A percentile compares a stretch with the other conserved stretches of the same genome.
These are phyloP conservation scores for Lipomyces mesembrius DNA, from an alignment of 805 yeast genomes.

Conservation along the genomic window DNA sequence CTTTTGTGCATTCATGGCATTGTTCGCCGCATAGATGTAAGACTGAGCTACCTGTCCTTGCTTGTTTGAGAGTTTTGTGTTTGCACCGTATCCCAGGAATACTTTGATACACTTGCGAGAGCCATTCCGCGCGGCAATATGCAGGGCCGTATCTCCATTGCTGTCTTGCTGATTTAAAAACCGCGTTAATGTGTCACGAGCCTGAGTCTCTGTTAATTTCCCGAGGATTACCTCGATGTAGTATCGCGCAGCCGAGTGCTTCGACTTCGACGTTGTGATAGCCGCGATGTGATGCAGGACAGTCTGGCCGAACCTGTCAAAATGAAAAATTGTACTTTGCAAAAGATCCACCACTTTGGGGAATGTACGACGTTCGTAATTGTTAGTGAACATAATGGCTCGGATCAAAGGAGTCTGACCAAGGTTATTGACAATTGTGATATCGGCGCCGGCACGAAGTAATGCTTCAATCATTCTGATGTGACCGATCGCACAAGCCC, in stretches of 20 bases:
- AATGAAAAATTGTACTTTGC: conserved; percentile 74
- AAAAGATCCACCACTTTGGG: conserved; percentile 76
- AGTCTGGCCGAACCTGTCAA: conserved; percentile 73
- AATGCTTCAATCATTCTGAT: conserved; percentile 75
- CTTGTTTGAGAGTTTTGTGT: conserved; percentile 51
- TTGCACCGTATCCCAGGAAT: conserved; percentile 56
- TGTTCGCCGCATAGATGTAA: conserved; percentile 38
- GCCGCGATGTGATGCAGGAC: conserved; percentile 84
- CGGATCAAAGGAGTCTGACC: conserved; percentile 91
- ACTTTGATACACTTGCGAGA: conserved; percentile 53
- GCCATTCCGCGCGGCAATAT: conserved; percentile 67
- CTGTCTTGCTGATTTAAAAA: conserved; percentile 74
- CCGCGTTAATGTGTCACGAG: conserved; percentile 56
- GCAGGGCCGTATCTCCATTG: conserved; percentile 84
- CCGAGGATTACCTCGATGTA: conserved; percentile 77
- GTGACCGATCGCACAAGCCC: conserved; percentile 97
- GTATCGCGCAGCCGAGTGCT: conserved; percentile 79
- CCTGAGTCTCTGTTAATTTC: conserved; percentile 67
- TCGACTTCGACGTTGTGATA: conserved; percentile 66
- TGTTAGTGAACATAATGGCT: conserved; percentile 83
- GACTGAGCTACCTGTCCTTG: conserved; percentile 50
- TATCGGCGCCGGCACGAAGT: conserved; percentile 74
- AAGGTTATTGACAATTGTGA: conserved; percentile 59
- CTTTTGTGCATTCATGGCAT: conserved; percentile 4
- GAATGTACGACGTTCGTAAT: conserved; percentile 79